Evolutionary conservation across 805 yeast genomes (phyloP).

Genomic region (Wickerhamiella shivajii): DNA sequence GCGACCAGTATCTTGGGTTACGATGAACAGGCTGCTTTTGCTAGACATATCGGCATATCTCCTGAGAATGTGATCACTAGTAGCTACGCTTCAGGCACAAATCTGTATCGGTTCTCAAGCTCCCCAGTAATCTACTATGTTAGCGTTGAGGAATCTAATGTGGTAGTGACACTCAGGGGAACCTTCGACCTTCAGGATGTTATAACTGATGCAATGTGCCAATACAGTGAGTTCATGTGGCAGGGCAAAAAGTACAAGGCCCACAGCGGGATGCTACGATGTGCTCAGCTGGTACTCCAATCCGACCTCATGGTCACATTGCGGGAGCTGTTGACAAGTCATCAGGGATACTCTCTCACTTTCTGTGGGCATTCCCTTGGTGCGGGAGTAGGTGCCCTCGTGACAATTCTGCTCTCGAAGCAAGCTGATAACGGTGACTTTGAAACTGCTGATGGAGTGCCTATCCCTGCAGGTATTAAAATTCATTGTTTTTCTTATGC

Average conservation of each 20-base stretch:
- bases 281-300: conserved; percentile 16
- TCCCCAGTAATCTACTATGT: conserved; percentile 24
- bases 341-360: conserved; percentile 21
- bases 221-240: conserved; percentile 22
- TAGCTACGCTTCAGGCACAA: conserved; percentile 18
- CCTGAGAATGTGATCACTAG: conserved; percentile 22
- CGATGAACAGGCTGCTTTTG: conserved; percentile 24
- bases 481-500: conserved; percentile 24
- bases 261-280: conserved; percentile 24
- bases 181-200: conserved; percentile 25
- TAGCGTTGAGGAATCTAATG: conserved; percentile 21
- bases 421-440: conserved; percentile 14
- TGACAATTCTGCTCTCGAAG: conserved; percentile 21
- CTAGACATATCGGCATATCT: conserved; percentile 21
- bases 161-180: conserved; percentile 24
- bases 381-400: conserved; percentile 24
- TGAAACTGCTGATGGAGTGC: conserved; percentile 15
- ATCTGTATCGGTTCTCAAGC: conserved; percentile 15
- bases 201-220: conserved; percentile 24
- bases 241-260: conserved; percentile 20
- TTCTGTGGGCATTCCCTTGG: conserved; percentile 26
- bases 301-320: background rate
- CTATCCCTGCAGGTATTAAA: conserved; percentile 20
- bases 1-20: conserved; percentile 16
- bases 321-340: background rate